Conservation (phyloP, 164 flowering plant species). For the Berberis vulgaris region DNA sequence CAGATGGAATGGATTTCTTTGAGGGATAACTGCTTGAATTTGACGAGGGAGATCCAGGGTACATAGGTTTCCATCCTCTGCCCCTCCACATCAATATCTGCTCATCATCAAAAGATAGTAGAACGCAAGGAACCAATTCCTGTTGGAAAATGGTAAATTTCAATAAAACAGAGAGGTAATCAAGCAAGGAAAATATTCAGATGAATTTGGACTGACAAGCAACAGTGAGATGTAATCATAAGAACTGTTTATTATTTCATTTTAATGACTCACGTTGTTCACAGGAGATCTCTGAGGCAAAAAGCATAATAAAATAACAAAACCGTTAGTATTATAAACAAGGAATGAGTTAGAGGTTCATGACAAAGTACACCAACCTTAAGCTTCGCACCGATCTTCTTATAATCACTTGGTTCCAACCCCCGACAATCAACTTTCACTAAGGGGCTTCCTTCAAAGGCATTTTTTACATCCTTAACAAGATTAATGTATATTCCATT, state of each 20-base stretch:
- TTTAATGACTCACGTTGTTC: too few species aligned
- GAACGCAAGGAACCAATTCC: slow-evolving; percentile 97
- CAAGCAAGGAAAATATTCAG: too few species aligned
- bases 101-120: slow-evolving; percentile 82
- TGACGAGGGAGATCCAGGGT: slow-evolving; percentile 19
- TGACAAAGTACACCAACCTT: slow-evolving; percentile 42
- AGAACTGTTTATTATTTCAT: too few species aligned
- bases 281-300: too few species aligned
- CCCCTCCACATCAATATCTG: slow-evolving; percentile 96
- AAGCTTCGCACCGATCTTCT: slow-evolving; percentile 88
- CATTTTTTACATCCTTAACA: slow-evolving; percentile 77
- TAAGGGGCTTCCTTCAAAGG: slow-evolving; percentile 82
- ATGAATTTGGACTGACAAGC: too few species aligned
- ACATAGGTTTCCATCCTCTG: slow-evolving; percentile 70
- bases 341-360: not conserved
- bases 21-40: slow-evolving; percentile 8
- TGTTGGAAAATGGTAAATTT: too few species aligned
- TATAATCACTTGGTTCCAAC: slow-evolving; percentile 84
- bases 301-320: too few species aligned
- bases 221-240: too few species aligned
- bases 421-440: slow-evolving; percentile 85
- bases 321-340: not conserved
- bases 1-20: slow-evolving; percentile 8
- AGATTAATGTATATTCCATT: slow-evolving; percentile 70
- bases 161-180: too few species aligned